Evolutionary conservation across 2,329 filamentous ascomycete species (phyloP).

Genomic region (Monosporascus sp.): DNA sequence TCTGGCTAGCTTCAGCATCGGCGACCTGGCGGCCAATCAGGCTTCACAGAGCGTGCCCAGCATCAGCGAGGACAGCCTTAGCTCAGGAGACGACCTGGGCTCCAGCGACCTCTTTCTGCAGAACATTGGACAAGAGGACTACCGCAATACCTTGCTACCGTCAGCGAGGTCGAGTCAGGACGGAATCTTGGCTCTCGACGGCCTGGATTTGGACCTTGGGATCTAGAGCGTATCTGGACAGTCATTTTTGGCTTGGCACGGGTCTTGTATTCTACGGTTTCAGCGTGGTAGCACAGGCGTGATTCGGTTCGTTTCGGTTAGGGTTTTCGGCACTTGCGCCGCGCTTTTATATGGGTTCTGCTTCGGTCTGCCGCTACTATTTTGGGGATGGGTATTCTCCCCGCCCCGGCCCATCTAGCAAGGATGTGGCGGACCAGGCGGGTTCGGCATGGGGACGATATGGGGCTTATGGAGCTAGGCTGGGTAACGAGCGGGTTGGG

Average conservation of each 20-base stretch:
- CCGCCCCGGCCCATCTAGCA: too few relatives aligned
- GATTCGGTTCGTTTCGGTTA: not conserved
- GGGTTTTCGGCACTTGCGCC: too few relatives aligned
- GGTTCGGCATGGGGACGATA: too few relatives aligned
- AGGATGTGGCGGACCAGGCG: too few relatives aligned
- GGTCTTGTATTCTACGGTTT: too few relatives aligned
- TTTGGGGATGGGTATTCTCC: too few relatives aligned
- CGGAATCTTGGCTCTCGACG: conserved; percentile 17
- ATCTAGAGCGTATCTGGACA: conserved; percentile 8
- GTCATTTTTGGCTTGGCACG: not conserved
- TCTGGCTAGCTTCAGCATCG: conserved; percentile 43
- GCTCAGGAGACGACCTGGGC: conserved; percentile 47
- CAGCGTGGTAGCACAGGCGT: not conserved
- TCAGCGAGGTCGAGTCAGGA: conserved; percentile 22
- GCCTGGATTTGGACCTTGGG: conserved; percentile 17
- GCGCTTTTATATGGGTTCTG: too few relatives aligned
- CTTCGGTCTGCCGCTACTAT: too few relatives aligned
- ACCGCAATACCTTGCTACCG: conserved; percentile 22
- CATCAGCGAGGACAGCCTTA: conserved; percentile 53
- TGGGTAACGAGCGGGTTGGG: too few relatives aligned
- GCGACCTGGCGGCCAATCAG: conserved; percentile 38
- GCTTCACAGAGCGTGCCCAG: conserved; percentile 49
- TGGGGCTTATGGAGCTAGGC: too few relatives aligned
- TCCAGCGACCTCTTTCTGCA: conserved; percentile 39
- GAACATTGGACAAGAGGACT: conserved; percentile 34